Base-by-base conservation (phyloP, 768 basidiomycete species). In the Zangia roseola region DNA sequence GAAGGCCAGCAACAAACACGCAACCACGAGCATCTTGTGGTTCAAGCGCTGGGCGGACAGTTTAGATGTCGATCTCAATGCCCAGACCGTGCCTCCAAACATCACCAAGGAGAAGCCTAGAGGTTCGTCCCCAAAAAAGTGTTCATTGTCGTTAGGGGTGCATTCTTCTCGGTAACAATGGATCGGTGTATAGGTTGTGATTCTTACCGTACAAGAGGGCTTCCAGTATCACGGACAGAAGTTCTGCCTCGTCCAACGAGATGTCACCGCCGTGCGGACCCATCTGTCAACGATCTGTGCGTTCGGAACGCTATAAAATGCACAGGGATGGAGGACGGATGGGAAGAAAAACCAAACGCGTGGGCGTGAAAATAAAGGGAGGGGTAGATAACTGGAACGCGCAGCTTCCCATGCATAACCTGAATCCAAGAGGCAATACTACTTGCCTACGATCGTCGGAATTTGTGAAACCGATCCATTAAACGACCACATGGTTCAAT, bases 101-200 rank as follows among this genome's bases (percentile, higher is more conserved):
- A 71, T 70, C 33, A 71, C 45, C 23, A 69, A 26, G 5, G 69
- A 71, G 46, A 71, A 68, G 0, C 70, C 70, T 31, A 16, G 31
- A 16, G 14, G 14, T 16, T 71, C n/a, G 13, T 1, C 0, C n/a
- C 13, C 13, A 40, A 12, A 21, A 26, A n/a, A 3, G 6, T 4
- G 51, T n/a, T 54, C 31, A 16, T 35, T 2, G 14, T 31, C 31
- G 31, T 31, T 16, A 31, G 31, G 16, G 6, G 31, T 31, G 14
- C 14, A 14, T 16, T 16, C 7, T 31, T 31, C 14, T 2, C 31
- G 14, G 31, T 2, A 16, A 31, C 6, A 5, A 31, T 9, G 2
- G 31, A 16, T 31, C 8, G 31, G 16, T 31, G 14, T 6, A 16
- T 6, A 31, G 31, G 31, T 16, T 1, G 2, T 16, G 31, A 31